A percentile compares a stretch with the other conserved stretches of the same genome.
These are phyloP conservation scores for Nitzschia palea DNA, from an alignment of 108 stramenopile species.

Conservation along the genomic window DNA sequence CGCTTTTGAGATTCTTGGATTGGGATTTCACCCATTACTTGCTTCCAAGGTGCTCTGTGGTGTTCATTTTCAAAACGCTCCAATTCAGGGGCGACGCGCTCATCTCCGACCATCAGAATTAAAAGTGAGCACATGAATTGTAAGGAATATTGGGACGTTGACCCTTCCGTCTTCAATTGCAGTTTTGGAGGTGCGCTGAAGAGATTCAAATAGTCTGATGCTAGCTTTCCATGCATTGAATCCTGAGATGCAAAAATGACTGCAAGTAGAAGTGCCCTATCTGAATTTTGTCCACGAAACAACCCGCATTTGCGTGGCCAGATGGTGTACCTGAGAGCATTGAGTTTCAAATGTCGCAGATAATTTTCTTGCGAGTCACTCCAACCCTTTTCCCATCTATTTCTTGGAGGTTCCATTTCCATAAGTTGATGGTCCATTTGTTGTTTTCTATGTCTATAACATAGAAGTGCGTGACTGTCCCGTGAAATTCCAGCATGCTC, in stretches of 20 bases:
- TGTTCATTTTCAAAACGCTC: constrained; percentile 2
- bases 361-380: constrained; percentile 4
- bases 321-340: constrained; percentile 10
- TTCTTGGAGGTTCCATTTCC: not conserved
- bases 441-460: not conserved
- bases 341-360: constrained; percentile 26
- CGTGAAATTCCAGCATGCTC: not conserved
- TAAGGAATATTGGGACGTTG: constrained; percentile 2
- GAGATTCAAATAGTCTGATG: constrained; percentile 11
- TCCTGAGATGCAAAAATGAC: constrained; percentile 14
- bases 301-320: constrained; percentile 9
- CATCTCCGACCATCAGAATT: constrained; percentile 23
- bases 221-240: constrained; percentile 27
- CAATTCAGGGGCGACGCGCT: not conserved
- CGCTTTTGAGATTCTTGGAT: constrained; percentile 1
- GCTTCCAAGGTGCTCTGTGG: not conserved
- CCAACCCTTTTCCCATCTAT: not conserved
- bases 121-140: not conserved
- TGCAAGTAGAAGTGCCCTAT: constrained; percentile 16
- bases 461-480: not conserved
- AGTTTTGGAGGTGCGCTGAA: not conserved
- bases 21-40: not conserved
- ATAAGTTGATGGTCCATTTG: not conserved
- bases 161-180: not conserved
- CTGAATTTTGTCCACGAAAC: constrained; percentile 1